Evolutionary conservation across 2,329 filamentous ascomycete species (phyloP).

Genomic region (Cordyceps fumosorosea): DNA sequence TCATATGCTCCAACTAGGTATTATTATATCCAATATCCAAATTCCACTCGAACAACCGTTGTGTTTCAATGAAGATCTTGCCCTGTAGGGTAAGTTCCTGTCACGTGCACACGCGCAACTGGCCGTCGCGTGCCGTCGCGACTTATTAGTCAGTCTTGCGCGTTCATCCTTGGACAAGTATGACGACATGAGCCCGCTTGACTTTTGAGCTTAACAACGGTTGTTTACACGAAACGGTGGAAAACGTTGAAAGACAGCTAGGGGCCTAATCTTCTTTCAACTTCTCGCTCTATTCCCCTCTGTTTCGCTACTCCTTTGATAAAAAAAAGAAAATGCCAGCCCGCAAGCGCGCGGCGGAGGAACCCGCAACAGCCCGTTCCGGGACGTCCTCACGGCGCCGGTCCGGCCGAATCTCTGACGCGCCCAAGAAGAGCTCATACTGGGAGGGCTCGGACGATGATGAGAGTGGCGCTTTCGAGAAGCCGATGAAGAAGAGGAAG

Average conservation of each 20-base stretch:
- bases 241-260: not conserved
- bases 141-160: not conserved
- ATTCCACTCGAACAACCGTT: not conserved
- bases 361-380: conserved; percentile 16
- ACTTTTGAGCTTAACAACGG: not conserved
- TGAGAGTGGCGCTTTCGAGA: conserved; percentile 18
- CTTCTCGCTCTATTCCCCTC: not conserved
- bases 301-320: not conserved
- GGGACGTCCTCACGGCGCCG: conserved; percentile 32
- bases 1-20: not conserved
- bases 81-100: not conserved
- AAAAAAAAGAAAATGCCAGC: conserved; percentile 27
- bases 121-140: not conserved
- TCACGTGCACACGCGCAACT: conserved; percentile 1
- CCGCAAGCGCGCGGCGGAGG: conserved; percentile 31
- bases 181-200: not conserved
- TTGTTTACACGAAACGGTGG: not conserved
- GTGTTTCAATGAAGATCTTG: not conserved
- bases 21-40: not conserved
- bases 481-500: conserved; percentile 22
- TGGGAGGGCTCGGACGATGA: conserved; percentile 36
- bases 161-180: not conserved
- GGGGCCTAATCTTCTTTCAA: not conserved
- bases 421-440: conserved; percentile 43
- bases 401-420: conserved; percentile 40